These are phyloP conservation scores for Cardamine occulta DNA, from an alignment of 345 rosid species.

Conservation along the genomic window DNA sequence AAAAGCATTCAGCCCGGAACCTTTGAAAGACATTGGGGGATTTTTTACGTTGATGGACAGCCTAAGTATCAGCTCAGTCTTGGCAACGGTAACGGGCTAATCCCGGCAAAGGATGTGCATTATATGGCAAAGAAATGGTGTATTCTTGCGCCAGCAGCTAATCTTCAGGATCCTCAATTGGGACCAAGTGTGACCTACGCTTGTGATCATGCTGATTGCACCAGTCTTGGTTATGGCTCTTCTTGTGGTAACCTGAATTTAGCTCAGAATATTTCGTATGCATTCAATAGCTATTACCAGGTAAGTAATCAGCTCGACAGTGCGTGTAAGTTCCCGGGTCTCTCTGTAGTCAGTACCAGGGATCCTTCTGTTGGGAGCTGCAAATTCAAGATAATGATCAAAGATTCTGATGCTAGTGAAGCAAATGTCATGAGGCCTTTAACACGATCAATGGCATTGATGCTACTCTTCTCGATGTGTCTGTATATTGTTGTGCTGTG, in stretches of 20 bases:
- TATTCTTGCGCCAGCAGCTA: constrained; percentile 52
- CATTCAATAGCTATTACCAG: constrained; percentile 71
- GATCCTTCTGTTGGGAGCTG: constrained; percentile 65
- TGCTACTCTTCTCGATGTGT: constrained; percentile 32
- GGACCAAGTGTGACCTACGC: constrained; percentile 68
- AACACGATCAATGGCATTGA: constrained; percentile 15
- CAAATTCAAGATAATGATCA: constrained; percentile 62
- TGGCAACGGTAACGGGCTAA: constrained; percentile 44
- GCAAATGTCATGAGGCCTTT: constrained; percentile 18
- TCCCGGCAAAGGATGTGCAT: constrained; percentile 53
- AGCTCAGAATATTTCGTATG: constrained; percentile 63
- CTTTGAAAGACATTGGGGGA: constrained; percentile 73
- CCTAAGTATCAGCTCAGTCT: constrained; percentile 56
- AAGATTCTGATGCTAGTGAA: constrained; percentile 23
- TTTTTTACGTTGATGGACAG: constrained; percentile 60
- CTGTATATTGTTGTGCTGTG: constrained; percentile 42
- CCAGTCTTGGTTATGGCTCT: constrained; percentile 63
- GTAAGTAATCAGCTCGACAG: constrained; percentile 55
- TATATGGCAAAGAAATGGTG: constrained; percentile 63
- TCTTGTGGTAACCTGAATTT: constrained; percentile 56
- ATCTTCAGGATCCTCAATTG: constrained; percentile 54
- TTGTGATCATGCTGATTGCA: constrained; percentile 68
- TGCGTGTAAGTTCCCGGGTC: constrained; percentile 63
- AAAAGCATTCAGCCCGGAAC: constrained; percentile 67
- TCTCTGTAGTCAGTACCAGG: constrained; percentile 44